Conservation (phyloP, 75 land plant species). For the Selaginella moellendorffii region DNA sequence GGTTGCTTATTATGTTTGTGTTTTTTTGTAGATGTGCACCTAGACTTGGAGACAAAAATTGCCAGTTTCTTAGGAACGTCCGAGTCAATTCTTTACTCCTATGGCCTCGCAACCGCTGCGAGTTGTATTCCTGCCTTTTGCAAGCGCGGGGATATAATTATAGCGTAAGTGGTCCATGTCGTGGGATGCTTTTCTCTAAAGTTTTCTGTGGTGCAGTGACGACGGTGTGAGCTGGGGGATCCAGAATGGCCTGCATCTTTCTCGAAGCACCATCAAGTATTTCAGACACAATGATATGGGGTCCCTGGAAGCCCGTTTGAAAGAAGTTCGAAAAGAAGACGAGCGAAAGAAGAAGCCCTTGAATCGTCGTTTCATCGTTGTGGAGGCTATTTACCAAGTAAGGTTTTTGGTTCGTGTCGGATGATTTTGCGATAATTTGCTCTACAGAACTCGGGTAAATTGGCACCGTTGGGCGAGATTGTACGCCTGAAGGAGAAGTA, state of each 20-base stretch:
- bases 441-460: slow-evolving; percentile 85
- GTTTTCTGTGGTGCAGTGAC: slow-evolving; percentile 38
- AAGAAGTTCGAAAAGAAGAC: slow-evolving; percentile 46
- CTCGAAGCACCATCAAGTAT: slow-evolving; percentile 70
- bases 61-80: slow-evolving; percentile 84
- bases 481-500: slow-evolving; percentile 77
- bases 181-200: not conserved
- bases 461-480: slow-evolving; percentile 75
- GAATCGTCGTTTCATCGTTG: slow-evolving; percentile 79
- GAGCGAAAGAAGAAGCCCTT: slow-evolving; percentile 47
- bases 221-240: slow-evolving; percentile 97
- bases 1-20: not conserved
- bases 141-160: slow-evolving; percentile 85
- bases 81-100: slow-evolving; percentile 88
- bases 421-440: not conserved
- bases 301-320: slow-evolving; percentile 41
- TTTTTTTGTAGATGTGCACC: slow-evolving; percentile 60
- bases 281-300: slow-evolving; percentile 95
- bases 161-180: slow-evolving; percentile 52
- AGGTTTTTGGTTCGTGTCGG: not conserved
- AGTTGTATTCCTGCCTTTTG: slow-evolving; percentile 96
- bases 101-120: slow-evolving; percentile 85
- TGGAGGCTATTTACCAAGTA: slow-evolving; percentile 96
- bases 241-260: slow-evolving; percentile 86
- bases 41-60: slow-evolving; percentile 87